A percentile compares a stretch with the other conserved stretches of the same genome.
These are phyloP conservation scores for Debaryomyces castellii DNA, from an alignment of 805 yeast species.

Conservation along the genomic window DNA sequence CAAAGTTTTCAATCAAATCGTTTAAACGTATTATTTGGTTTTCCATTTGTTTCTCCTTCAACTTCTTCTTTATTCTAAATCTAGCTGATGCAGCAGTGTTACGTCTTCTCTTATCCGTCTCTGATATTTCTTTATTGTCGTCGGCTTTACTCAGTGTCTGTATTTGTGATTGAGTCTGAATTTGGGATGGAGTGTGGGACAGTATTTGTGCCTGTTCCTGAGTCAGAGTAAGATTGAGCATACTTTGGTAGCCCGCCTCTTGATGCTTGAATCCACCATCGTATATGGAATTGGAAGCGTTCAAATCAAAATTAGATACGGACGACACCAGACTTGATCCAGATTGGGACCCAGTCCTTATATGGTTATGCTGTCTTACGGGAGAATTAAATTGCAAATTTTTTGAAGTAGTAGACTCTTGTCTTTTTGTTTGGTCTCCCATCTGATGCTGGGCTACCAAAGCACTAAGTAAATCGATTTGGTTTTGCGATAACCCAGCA, in stretches of 20 bases:
- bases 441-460: slow-evolving; percentile 67
- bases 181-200: background rate
- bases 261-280: background rate
- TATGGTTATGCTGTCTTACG: slow-evolving; percentile 12
- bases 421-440: background rate
- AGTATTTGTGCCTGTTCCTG: background rate
- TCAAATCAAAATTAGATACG: background rate
- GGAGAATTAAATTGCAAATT: slow-evolving; percentile 5
- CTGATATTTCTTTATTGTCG: slow-evolving; percentile 7
- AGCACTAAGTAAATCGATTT: slow-evolving; percentile 72
- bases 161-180: background rate
- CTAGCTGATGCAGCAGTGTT: slow-evolving; percentile 68
- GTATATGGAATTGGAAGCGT: background rate
- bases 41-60: slow-evolving; percentile 61
- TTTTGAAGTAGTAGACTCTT: background rate
- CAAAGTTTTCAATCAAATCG: slow-evolving; percentile 45
- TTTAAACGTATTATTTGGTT: slow-evolving; percentile 41
- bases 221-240: background rate
- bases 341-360: background rate
- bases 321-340: background rate
- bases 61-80: slow-evolving; percentile 60
- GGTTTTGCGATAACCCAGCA: slow-evolving; percentile 67
- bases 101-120: slow-evolving; percentile 52
- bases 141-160: background rate
- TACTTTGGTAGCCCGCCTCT: background rate